Conservation (phyloP, 345 rosid species). For the Triadica sebifera region DNA sequence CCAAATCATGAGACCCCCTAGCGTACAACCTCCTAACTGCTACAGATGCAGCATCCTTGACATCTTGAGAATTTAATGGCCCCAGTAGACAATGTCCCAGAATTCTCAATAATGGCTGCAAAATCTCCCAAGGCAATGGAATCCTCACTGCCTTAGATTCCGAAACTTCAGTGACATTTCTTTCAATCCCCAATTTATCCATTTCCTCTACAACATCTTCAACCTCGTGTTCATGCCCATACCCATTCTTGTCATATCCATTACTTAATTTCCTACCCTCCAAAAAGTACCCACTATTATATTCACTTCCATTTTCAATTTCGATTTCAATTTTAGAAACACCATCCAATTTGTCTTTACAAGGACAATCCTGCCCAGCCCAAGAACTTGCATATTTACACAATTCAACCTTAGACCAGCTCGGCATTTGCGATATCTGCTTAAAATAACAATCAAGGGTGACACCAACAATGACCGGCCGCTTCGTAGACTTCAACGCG, state of each 20-base stretch:
- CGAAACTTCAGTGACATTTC: constrained; percentile 23
- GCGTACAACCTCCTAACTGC: constrained; percentile 77
- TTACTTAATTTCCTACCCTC: constrained; percentile 23
- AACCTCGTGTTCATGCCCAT: constrained; percentile 20
- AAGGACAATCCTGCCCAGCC: constrained; percentile 86
- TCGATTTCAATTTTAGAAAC: constrained; percentile 25
- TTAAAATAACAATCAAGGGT: constrained; percentile 72
- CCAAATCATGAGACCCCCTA: constrained; percentile 90
- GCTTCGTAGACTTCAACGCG: constrained; percentile 77
- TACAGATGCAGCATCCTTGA: constrained; percentile 68
- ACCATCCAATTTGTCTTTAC: constrained; percentile 49
- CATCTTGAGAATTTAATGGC: constrained; percentile 70
- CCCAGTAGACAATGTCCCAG: constrained; percentile 85
- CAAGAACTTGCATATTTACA: constrained; percentile 58
- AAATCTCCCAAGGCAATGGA: constrained; percentile 91
- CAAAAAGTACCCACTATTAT: constrained; percentile 19
- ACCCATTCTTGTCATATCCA: not conserved
- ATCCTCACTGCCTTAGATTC: constrained; percentile 56
- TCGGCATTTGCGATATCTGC: constrained; percentile 78
- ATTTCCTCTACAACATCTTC: constrained; percentile 41
- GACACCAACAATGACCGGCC: constrained; percentile 62
- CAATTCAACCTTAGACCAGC: constrained; percentile 82
- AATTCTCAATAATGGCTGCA: constrained; percentile 74
- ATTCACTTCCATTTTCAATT: constrained; percentile 26
- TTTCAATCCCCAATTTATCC: constrained; percentile 38